Evolutionary conservation across 2,329 filamentous ascomycete species (phyloP), one percentile per base, ranked within the genome.

Genomic region (Raffaelea deltoideospora): DNA sequence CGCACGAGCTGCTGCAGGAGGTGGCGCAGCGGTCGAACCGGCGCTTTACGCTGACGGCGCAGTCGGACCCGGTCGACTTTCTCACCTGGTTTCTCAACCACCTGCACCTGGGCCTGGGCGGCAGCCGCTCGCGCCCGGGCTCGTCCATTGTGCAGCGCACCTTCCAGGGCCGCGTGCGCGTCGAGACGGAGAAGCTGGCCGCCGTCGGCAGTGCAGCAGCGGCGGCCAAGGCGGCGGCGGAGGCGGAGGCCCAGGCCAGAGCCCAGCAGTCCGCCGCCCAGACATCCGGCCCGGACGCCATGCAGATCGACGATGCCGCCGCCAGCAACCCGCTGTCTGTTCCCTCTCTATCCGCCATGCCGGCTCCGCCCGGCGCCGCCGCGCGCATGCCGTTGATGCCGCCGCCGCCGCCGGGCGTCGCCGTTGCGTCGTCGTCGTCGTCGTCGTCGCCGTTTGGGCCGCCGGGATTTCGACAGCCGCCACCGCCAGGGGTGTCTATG

Each of bases 41-140:
- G 59, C 84, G 82, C 43, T 98, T 94, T 61, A 90, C 80, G 5
- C 67, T 96, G 34, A 93, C 86, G 0, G 66, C 76, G 21, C 90
- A 96, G 60, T 90, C 87, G 17, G 90, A 98, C 55, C 90, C 90
- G 0, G 86, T 94, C 42, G 90, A 98, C 33, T 96, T 98, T 51
- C 66, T 98, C 32, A 87, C 83, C 20, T 98, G 90, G 90, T 95
- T 96, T 55, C 70, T 98, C 38, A 96, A 98, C 63, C 84, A 93
- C 55, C 70, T 98, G 10, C 90, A 98, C 55, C 69, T 95, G 14
- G 81, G 84, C 17, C 72, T 98, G 2, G 90, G 90, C 37, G 90
- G 90, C 43, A 87, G 79, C 53, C 88, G 85, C 53, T 80, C 81
- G 8, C 90, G 85, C 49, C 81, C 87, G 1, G 76, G 79, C 20